phyloP scores from a whole-genome alignment of 2,329 filamentous ascomycete species.

The Exophiala viscosa region DNA sequence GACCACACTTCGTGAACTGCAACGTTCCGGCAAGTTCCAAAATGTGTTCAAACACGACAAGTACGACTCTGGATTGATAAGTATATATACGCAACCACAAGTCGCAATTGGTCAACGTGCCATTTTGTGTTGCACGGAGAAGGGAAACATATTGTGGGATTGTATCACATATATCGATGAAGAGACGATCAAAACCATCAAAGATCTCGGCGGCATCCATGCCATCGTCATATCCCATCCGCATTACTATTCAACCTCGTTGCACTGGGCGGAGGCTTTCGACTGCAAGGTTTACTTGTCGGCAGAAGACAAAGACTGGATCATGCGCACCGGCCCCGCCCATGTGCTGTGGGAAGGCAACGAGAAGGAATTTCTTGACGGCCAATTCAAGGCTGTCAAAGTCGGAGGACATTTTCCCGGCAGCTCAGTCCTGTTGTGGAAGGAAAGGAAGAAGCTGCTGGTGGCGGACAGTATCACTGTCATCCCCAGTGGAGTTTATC shows the following conservation, averaged over 20 bases:
- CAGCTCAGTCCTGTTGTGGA: slow-evolving; percentile 54
- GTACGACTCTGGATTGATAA: no score
- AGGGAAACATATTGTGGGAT: slow-evolving; percentile 75
- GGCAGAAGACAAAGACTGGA: slow-evolving; percentile 62
- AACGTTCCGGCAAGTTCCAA: no score
- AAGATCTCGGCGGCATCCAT: not conserved
- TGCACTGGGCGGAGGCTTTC: slow-evolving; percentile 68
- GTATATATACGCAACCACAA: no score
- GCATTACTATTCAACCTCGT: slow-evolving; percentile 73
- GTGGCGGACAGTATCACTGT: slow-evolving; percentile 73
- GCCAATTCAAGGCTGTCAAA: not conserved
- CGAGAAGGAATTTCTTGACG: not conserved
- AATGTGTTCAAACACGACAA: no score
- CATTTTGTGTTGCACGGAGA: slow-evolving; percentile 60
- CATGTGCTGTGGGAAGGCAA: not conserved
- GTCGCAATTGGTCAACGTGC: slow-evolving; percentile 71
- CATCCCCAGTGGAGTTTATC: slow-evolving; percentile 68
- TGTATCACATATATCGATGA: slow-evolving; percentile 66
- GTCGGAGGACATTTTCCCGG: slow-evolving; percentile 73
- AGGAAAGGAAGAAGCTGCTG: slow-evolving; percentile 50
- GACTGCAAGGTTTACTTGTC: slow-evolving; percentile 65
- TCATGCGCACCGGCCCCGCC: slow-evolving; percentile 39
- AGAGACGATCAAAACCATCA: slow-evolving; percentile 49
- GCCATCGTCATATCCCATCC: slow-evolving; percentile 70
- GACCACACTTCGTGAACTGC: no score